A percentile compares a stretch with the other conserved stretches of the same genome.
Conservation (phyloP, 345 rosid species). For the Linum trigynum region DNA sequence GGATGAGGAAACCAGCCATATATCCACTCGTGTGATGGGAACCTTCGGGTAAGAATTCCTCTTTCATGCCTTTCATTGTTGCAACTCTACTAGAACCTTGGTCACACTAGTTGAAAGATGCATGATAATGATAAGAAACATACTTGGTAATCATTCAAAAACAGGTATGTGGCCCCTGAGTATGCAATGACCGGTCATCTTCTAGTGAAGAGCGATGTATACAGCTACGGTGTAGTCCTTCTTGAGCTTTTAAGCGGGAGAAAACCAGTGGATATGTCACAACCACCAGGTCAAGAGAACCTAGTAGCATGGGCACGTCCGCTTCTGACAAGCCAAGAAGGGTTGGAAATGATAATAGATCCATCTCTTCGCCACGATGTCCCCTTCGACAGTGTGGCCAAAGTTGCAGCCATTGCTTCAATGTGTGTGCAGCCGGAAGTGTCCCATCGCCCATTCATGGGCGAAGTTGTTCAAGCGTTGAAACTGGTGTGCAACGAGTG, state of each 20-base stretch:
- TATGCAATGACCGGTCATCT: conserved; percentile 99
- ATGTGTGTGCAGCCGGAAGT: conserved; percentile 97
- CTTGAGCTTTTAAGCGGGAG: conserved; percentile 85
- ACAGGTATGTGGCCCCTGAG: conserved; percentile 83
- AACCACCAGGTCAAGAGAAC: too few species aligned
- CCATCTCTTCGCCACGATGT: conserved; percentile 51
- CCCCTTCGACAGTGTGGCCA: conserved; percentile 68
- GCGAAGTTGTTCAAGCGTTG: conserved; percentile 94
- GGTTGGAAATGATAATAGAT: conserved; percentile 58
- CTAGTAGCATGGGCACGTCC: conserved; percentile 63
- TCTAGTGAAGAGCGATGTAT: conserved; percentile 94
- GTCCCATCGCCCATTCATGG: conserved; percentile 94
- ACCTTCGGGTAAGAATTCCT: conserved; percentile 65
- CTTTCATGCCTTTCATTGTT: background rate
- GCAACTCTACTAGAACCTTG: too few species aligned
- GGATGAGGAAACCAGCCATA: conserved; percentile 81
- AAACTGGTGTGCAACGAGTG: conserved; percentile 81
- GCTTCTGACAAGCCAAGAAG: conserved; percentile 66
- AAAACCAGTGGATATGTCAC: conserved; percentile 59
- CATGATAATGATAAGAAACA: too few species aligned
- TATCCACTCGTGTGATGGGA: conserved; percentile 97
- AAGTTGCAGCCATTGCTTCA: conserved; percentile 22
- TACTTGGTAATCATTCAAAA: background rate
- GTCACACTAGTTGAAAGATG: too few species aligned
- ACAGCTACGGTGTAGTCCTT: conserved; percentile 96